Percentiles rank a stretch among this genome's conserved stretches.
phyloP scores from a whole-genome alignment of 2,329 filamentous ascomycete genomes.

The Microdochium nivale region DNA sequence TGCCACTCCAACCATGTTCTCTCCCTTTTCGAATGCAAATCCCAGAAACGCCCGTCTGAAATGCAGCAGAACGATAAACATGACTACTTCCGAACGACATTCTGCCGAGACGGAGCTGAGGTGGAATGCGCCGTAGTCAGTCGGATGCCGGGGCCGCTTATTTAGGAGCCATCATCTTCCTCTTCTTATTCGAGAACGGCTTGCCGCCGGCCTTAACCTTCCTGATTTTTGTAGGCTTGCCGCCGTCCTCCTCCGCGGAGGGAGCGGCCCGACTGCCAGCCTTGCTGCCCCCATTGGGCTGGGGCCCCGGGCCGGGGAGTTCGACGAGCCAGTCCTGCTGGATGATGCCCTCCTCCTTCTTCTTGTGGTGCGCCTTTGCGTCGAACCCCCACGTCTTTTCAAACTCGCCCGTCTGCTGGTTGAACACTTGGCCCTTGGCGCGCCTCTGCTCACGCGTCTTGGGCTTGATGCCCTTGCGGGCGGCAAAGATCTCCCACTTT shows the following conservation, averaged over 20 bases:
- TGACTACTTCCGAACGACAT: not conserved
- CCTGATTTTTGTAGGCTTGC: conserved; percentile 40
- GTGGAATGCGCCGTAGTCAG: not conserved
- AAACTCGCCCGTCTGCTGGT: conserved; percentile 81
- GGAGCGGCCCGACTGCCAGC: conserved; percentile 6
- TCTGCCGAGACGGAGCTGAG: not conserved
- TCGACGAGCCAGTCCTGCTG: conserved; percentile 85
- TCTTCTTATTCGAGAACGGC: conserved; percentile 35
- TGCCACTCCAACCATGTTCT: not conserved
- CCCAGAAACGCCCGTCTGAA: not conserved
- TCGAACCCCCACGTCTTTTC: conserved; percentile 86
- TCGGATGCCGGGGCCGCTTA: no score
- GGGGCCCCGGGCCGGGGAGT: conserved; percentile 62
- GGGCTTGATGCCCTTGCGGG: conserved; percentile 91
- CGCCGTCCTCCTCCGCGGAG: conserved; percentile 17
- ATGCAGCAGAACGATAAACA: not conserved
- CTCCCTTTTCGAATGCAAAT: not conserved
- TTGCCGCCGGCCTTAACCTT: conserved; percentile 61
- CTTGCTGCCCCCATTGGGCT: conserved; percentile 35
- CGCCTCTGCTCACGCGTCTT: conserved; percentile 69
- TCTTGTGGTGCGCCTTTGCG: conserved; percentile 19
- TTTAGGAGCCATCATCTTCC: conserved; percentile 38
- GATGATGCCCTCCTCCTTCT: conserved; percentile 67
- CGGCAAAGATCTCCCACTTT: conserved; percentile 93
- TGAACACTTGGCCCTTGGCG: conserved; percentile 67